phyloP scores from a whole-genome alignment of 78 protist genomes.

The Blattamonas nauphoetae region DNA sequence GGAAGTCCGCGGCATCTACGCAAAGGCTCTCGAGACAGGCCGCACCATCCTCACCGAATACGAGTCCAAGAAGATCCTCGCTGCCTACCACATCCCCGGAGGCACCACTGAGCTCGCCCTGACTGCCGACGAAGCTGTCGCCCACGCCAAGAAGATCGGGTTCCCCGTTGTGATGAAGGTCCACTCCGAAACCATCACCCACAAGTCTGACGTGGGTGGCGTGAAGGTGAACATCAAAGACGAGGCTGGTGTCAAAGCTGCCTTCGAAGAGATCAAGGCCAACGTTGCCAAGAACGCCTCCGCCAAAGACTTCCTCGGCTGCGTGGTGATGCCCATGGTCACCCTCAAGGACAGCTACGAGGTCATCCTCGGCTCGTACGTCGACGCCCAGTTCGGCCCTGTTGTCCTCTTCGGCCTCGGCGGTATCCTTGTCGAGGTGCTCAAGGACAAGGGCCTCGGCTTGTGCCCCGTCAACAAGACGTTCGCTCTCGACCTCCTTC shows the following conservation, averaged over 20 bases:
- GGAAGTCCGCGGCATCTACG: neutral
- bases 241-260: conserved; percentile 14
- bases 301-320: conserved; percentile 22
- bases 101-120: neutral
- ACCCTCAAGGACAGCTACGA: conserved; percentile 15
- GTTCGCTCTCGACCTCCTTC: neutral
- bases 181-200: conserved; percentile 37
- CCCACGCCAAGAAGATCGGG: conserved; percentile 1
- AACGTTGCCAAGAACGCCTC: neutral
- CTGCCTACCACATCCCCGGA: neutral
- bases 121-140: conserved; percentile 6
- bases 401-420: conserved; percentile 28
- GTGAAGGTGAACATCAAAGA: conserved; percentile 18
- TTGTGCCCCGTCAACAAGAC: neutral
- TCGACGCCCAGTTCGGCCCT: conserved; percentile 26
- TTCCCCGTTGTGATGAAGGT: conserved; percentile 39
- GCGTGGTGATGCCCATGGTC: conserved; percentile 14
- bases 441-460: conserved; percentile 18
- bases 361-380: conserved; percentile 17
- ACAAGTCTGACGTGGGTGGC: conserved; percentile 42
- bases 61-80: conserved; percentile 25
- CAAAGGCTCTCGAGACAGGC: neutral
- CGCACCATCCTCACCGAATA: conserved; percentile 16
- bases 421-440: conserved; percentile 28
- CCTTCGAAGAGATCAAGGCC: conserved; percentile 12